Evolutionary conservation across 1,139 yeast species (phyloP), one percentile per base, ranked within the genome.

Genomic region (Kluyveromyces sp.): DNA sequence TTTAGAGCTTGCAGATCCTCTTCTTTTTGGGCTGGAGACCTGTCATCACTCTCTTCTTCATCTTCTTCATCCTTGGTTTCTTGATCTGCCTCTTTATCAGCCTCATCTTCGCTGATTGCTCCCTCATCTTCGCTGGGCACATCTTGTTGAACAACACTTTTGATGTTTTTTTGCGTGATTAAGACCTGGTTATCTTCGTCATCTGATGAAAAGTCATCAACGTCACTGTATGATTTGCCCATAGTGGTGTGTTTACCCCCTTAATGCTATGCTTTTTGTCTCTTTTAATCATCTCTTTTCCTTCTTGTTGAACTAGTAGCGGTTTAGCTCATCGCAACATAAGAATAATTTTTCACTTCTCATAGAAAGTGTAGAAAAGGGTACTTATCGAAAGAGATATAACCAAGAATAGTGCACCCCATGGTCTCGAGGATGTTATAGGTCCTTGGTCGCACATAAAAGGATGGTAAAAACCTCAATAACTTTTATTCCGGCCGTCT

Each of bases 131-230:
- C 32, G 4, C 53, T 50, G 42, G 51, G 53, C 8, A 44, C 45
- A 4, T 52, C 45, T 28, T 42, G 50, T 1, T 48, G 48, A n/a
- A 45, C 50, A 25, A 47, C 45, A 10, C 47, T 48, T 6, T 42
- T 32, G 25, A 41, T 50, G 40, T 54, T 57, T 48, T 58, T 58
- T n/a, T 57, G 42, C 3, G 53, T 47, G 6, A 55, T 48, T 4
- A 56, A 45, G n/a, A 65, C 46, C 7, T 48, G 48, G 8, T 49
- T 46, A 0, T 50, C 48, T 29, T 56, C 60, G 4, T 52, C 58
- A 37, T 57, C 60, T 7, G 67, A 63, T 1, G 65, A 56, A 43
- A 59, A 63, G 37, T 52, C 50, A 35, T 48, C 45, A 43, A 49
- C 41, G 29, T 48, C 39, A 37, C 57, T 45, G 33, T 49, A 40